These are phyloP conservation scores for Candida pseudoglaebosa DNA, from an alignment of 805 yeast genomes.

Conservation along the genomic window DNA sequence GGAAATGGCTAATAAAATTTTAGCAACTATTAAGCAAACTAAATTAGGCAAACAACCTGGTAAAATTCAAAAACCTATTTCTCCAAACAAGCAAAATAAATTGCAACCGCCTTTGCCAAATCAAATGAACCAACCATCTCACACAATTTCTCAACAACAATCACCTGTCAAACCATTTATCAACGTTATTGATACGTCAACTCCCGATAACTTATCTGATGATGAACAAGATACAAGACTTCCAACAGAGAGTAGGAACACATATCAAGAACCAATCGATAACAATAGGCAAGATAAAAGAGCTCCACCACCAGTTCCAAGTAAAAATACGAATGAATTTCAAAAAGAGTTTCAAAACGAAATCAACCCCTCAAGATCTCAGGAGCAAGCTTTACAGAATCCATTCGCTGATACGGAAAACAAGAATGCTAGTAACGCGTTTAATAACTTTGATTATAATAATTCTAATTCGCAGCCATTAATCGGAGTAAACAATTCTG, in stretches of 20 bases:
- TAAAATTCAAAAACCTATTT: background rate
- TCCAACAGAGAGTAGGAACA: slow-evolving; percentile 27
- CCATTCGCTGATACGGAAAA: slow-evolving; percentile 2
- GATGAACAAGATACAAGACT: slow-evolving; percentile 23
- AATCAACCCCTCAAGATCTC: slow-evolving; percentile 10
- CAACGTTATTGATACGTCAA: background rate
- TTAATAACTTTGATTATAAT: slow-evolving; percentile 12
- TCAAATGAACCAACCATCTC: slow-evolving; percentile 4
- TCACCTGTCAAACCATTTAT: background rate
- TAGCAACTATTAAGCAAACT: slow-evolving; percentile 78
- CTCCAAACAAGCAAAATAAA: slow-evolving; percentile 6
- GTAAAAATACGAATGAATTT: background rate
- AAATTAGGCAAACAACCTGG: slow-evolving; percentile 16
- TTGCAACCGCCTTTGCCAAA: slow-evolving; percentile 5
- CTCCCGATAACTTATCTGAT: slow-evolving; percentile 10
- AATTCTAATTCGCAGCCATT: slow-evolving; percentile 14
- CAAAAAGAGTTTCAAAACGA: slow-evolving; percentile 9
- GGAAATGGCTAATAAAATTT: slow-evolving; percentile 90
- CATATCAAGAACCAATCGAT: slow-evolving; percentile 25
- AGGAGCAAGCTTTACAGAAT: slow-evolving; percentile 1
- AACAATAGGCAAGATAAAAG: slow-evolving; percentile 18
- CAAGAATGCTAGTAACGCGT: background rate
- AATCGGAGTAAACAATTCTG: slow-evolving; percentile 1
- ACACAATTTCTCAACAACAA: background rate
- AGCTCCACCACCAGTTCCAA: slow-evolving; percentile 15